phyloP scores from a whole-genome alignment of 2,329 filamentous ascomycete genomes.

The Dothideomycetes sp. region DNA sequence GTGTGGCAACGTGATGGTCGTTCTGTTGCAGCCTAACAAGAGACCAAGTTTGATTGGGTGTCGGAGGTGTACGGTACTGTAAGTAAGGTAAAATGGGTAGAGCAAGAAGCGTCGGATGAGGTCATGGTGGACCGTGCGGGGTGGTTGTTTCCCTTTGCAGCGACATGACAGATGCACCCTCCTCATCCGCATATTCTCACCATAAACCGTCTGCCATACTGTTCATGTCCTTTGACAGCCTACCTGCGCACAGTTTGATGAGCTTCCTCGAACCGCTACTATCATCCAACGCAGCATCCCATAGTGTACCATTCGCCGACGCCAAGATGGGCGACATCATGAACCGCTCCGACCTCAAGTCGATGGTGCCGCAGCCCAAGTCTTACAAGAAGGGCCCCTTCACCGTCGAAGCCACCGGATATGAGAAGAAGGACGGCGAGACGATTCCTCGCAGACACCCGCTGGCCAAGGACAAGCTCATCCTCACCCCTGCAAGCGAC shows the following conservation, averaged over 20 bases:
- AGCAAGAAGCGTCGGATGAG: too few relatives aligned
- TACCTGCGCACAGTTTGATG: conserved; percentile 3
- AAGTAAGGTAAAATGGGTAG: too few relatives aligned
- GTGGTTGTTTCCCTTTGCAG: too few relatives aligned
- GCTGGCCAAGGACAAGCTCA: conserved; percentile 58
- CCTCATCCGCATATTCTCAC: too few relatives aligned
- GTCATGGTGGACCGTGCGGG: too few relatives aligned
- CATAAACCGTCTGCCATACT: too few relatives aligned
- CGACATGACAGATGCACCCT: too few relatives aligned
- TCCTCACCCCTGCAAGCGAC: conserved; percentile 53
- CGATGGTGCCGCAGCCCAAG: conserved; percentile 35
- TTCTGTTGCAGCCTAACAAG: too few relatives aligned
- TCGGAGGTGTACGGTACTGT: too few relatives aligned
- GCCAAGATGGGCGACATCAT: conserved; percentile 22
- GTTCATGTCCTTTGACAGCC: conserved; percentile 10
- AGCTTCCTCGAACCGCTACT: conserved; percentile 1
- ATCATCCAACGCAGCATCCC: conserved; percentile 2
- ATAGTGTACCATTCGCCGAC: conserved; percentile 2
- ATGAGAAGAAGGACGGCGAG: conserved; percentile 62
- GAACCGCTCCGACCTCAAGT: conserved; percentile 33
- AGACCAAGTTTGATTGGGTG: too few relatives aligned
- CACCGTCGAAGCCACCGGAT: conserved; percentile 60
- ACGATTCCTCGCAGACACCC: conserved; percentile 71
- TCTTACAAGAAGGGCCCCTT: conserved; percentile 57
- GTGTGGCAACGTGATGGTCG: too few relatives aligned